Percentiles rank a stretch among this genome's conserved stretches.
Conservation (phyloP, 2,329 filamentous ascomycete species). For the Emergomyces pasteurianus region DNA sequence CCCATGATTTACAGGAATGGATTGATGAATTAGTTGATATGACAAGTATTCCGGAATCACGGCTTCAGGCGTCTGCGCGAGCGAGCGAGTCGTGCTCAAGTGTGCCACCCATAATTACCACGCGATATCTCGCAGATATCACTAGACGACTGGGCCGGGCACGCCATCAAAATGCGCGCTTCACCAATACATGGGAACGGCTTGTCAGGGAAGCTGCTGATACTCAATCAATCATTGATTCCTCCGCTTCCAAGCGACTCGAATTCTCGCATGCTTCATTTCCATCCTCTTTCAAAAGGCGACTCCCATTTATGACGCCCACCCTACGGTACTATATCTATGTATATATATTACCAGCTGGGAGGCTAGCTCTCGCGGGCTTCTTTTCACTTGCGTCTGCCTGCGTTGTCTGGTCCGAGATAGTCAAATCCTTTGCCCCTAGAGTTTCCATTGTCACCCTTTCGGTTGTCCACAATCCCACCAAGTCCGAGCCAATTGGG, state of each 20-base stretch:
- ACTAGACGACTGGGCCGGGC: constrained; percentile 72
- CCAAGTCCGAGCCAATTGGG: constrained; percentile 61
- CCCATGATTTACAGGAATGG: constrained; percentile 74
- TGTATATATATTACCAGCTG: constrained; percentile 58
- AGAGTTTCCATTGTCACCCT: constrained; percentile 57
- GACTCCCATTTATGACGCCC: constrained; percentile 47
- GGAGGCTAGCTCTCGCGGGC: constrained; percentile 52
- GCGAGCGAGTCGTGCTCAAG: constrained; percentile 29
- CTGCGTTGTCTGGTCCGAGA: constrained; percentile 85
- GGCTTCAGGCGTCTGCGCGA: constrained; percentile 28
- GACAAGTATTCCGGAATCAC: constrained; percentile 53
- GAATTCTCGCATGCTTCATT: constrained; percentile 55
- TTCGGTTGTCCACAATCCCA: constrained; percentile 51
- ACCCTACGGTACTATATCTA: constrained; percentile 70
- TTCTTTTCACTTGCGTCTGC: constrained; percentile 63
- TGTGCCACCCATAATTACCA: constrained; percentile 75
- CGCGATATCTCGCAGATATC: constrained; percentile 83
- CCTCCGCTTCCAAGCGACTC: constrained; percentile 65
- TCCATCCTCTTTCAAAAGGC: constrained; percentile 30
- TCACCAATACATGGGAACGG: constrained; percentile 73
- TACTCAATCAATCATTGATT: constrained; percentile 73
- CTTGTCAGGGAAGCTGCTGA: constrained; percentile 63
- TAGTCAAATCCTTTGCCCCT: constrained; percentile 71
- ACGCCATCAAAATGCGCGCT: constrained; percentile 70
- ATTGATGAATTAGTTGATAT: constrained; percentile 85